Base-by-base conservation (phyloP, 192 early-diverging fungal species). In the Phycomyces nitens region DNA sequence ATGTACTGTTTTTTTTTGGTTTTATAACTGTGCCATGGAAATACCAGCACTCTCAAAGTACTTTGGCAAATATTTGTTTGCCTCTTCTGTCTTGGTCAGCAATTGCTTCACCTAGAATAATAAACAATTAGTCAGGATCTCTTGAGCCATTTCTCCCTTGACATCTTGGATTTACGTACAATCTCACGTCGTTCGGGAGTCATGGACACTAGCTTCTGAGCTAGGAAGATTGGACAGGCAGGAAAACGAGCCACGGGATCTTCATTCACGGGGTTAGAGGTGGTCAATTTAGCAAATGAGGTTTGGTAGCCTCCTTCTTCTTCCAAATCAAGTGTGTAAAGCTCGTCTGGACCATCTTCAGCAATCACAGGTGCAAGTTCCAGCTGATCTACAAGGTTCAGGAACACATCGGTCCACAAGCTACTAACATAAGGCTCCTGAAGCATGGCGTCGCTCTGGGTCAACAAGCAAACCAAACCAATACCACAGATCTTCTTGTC, bases 261-360 rank as follows among this genome's bases (percentile, higher is more conserved):
- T n/a, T 79, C 69, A 57, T 84, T 83, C 40, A 84, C 60, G 9
- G 82, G 83, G 18, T 84, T 77, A 20, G 89, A 77, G 0, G 93
- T 88, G 12, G 87, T 81, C 39, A 97, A 77, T 44, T 86, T 83
- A 3, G 92, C 77, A 78, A 89, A 97, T 39, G 88, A 84, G 18
- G 90, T 89, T 66, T 94, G 90, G 65, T 93, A 93, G 14, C 92
- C 91, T 0, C 83, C 79, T 8, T 90, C 89, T 39, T 80, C 78
- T 56, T 94, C 92, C 47, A 93, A 78, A 72, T 95, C 94, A 1
- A 87, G 74, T 38, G 81, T 77, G 56, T 85, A 80, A 27, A 89
- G 73, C 24, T 83, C 82, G 70, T 85, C 85, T 41, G 82, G 79
- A 21, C 77, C 74, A 21, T 85, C 77, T 14, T 80, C 83, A 12